These are phyloP conservation scores for Phytophthora melonis DNA, from an alignment of 352 stramenopile species.

Conservation along the genomic window DNA sequence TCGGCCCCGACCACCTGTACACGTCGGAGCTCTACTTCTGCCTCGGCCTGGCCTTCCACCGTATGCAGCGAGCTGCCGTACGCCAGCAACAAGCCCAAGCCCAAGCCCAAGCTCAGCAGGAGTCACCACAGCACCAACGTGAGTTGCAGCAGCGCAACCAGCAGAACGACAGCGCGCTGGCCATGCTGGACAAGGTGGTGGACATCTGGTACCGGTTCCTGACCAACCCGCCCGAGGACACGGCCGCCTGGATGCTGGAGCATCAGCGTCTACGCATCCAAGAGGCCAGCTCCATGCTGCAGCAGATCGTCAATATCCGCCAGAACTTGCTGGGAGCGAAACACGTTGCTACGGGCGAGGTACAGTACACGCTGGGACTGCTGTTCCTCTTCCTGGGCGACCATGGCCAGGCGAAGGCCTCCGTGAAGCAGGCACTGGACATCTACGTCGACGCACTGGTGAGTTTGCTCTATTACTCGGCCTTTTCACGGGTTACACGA, in stretches of 20 bases:
- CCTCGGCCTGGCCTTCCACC: conserved; percentile 69
- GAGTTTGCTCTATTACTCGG: conserved; percentile 28
- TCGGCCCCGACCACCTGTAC: conserved; percentile 78
- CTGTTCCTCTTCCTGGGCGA: conserved; percentile 64
- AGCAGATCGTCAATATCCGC: conserved; percentile 57
- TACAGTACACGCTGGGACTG: conserved; percentile 67
- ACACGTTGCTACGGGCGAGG: conserved; percentile 72
- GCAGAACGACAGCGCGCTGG: conserved; percentile 61
- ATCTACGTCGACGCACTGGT: conserved; percentile 72
- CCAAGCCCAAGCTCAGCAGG: conserved; percentile 20
- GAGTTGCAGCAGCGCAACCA: conserved; percentile 41
- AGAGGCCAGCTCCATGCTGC: conserved; percentile 66
- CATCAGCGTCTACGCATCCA: conserved; percentile 67
- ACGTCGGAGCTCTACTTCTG: conserved; percentile 83
- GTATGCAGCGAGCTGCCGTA: conserved; percentile 45
- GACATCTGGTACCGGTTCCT: conserved; percentile 85
- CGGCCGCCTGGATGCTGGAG: conserved; percentile 68
- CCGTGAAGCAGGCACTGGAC: conserved; percentile 59
- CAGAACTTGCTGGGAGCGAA: conserved; percentile 47
- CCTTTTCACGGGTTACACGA: neutral
- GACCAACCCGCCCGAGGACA: conserved; percentile 73
- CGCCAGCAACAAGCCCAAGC: conserved; percentile 24
- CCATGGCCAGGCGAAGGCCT: conserved; percentile 56
- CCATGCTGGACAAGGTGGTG: conserved; percentile 82
- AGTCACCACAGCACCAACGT: conserved; percentile 37